Base-by-base conservation (phyloP, 257 asterid species). In the Fraxinus pennsylvanica region DNA sequence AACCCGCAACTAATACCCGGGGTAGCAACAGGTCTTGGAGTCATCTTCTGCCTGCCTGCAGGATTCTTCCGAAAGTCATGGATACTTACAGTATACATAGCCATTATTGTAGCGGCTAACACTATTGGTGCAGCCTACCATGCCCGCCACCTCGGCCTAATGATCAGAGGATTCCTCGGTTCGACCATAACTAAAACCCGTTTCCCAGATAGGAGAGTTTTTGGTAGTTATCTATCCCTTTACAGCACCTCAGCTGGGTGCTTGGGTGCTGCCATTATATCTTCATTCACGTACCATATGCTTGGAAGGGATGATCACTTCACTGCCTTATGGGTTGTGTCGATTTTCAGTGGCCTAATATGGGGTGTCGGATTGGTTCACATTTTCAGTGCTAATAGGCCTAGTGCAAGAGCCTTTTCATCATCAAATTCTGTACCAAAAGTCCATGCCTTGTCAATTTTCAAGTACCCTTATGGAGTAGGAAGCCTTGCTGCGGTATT, bases 41-140 rank as follows among this genome's bases (percentile, higher is more conserved):
- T 93, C 30, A 86, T 91, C 71, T 92, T 94, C 89, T 92, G 98
- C 88, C 96, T 94, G 63, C 97, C 97, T 0, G 96, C 92, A 0
- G 98, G 98, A 21, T 92, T 92, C 57, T 81, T 92, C 86, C 79
- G 83, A 43, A 92, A 90, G 19, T 80, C 92, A 6, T 88, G 93
- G 97, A 90, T 94, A 76, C 90, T 94, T 61, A 96, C 94, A 0
- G 97, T 90, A 1, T 92, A 92, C 80, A 87, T 92, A 6, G 93
- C 92, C 1, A 85, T 80, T 74, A 87, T 92, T 22, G 94, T 92
- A 8, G 87, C 91, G 1, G 96, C 97, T 36, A 87, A 83, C 86
- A 89, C 97, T 74, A 82, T 90, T 1, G 92, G 87, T 4, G 86
- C 88, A 0, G 88, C 97, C 17, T 84, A 87, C 82, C 97, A 92